phyloP scores from a whole-genome alignment of 83 land plant species.

The Thuja plicata region DNA sequence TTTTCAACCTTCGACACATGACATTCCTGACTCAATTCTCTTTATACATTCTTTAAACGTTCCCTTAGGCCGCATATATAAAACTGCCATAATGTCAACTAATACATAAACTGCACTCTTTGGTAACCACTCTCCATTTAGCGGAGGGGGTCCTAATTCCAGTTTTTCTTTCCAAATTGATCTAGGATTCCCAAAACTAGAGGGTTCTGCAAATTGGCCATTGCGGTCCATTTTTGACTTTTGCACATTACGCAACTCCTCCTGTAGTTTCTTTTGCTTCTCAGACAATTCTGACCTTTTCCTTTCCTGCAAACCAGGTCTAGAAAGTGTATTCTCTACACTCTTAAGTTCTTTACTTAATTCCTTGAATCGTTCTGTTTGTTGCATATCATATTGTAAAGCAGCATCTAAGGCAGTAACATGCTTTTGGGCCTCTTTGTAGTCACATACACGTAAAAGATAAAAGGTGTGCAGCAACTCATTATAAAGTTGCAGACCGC shows the following conservation, averaged over 20 bases:
- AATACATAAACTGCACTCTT: constrained; percentile 80
- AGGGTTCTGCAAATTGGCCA: constrained; percentile 19
- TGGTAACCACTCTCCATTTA: constrained; percentile 98
- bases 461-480: constrained; percentile 84
- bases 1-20: constrained; percentile 56
- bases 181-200: constrained; percentile 37
- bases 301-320: constrained; percentile 30
- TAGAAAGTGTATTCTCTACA: constrained; percentile 40
- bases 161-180: constrained; percentile 43
- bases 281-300: constrained; percentile 39
- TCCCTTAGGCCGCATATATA: constrained; percentile 91
- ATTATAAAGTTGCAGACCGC: constrained; percentile 83
- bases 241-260: constrained; percentile 30
- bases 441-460: constrained; percentile 81
- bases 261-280: constrained; percentile 44
- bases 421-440: constrained; percentile 78
- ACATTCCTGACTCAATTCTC: constrained; percentile 74
- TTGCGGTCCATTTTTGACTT: constrained; percentile 16
- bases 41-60: constrained; percentile 72
- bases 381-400: constrained; percentile 50
- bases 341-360: constrained; percentile 39
- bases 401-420: constrained; percentile 70
- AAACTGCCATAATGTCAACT: constrained; percentile 83
- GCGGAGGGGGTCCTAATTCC: constrained; percentile 79
- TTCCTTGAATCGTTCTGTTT: constrained; percentile 26